Base-by-base conservation (phyloP, 345 rosid genomes). In the Firmiana major region DNA sequence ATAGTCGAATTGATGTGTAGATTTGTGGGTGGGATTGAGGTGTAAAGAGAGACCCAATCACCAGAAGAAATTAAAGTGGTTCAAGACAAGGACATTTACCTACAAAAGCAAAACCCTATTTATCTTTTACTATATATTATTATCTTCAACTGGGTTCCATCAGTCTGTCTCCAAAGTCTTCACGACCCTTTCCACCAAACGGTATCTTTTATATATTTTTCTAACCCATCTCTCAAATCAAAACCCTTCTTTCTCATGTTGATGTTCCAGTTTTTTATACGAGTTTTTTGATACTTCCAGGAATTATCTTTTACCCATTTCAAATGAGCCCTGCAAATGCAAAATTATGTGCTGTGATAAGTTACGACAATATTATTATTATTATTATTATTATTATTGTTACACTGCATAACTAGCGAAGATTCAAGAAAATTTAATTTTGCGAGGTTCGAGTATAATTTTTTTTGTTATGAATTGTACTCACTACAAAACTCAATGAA, bases 31-130 rank as follows among this genome's bases (percentile, higher is more conserved):
- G 75, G 75, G 46, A 22, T 28, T 51, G 19, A 71, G 42, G 46
- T 71, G 63, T 53, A 71, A 71, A 71, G 40, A 53, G 45, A 16
- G 28, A 45, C 17, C 38, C 16, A 8, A 42, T 66, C 71, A 2
- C 6, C 34, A 1, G 34, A 31, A 31, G 34, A 31, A 31, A 31
- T 31, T 31, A 31, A 31, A 31, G 34, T 31, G 34, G 34, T 31
- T 1, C 24, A 31, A 19, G 75, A 71, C 46, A 19, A 71, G 22
- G 63, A 71, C 75, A 53, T 34, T 16, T 71, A 71, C 75, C 75
- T 26, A 53, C 75, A 71, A 49, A 71, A 5, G 1, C 34, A 42
- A 42, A 40, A n/a, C 17, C 0, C 24, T 66, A 16, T 53, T 1
- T 16, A 3, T 53, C 21, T 17, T n/a, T 8, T 54, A 7, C 58